Conservation (phyloP, 768 basidiomycete species). For the Suillus ampliporus region DNA sequence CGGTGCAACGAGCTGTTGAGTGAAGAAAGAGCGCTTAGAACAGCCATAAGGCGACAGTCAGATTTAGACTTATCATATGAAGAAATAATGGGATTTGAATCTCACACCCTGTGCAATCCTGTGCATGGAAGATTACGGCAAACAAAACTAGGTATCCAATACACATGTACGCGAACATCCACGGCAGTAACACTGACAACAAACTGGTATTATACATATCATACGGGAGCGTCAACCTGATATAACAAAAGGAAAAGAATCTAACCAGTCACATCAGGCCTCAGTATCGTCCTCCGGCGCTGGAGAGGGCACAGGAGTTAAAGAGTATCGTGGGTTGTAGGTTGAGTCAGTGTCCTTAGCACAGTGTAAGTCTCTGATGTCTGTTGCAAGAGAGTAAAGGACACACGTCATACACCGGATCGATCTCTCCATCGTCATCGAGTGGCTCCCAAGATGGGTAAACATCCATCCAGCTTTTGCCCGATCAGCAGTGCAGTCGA, state of each 20-base stretch:
- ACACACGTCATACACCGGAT: constrained; percentile 17
- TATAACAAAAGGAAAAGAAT: background rate
- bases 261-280: background rate
- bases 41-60: background rate
- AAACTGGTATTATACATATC: background rate
- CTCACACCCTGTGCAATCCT: background rate
- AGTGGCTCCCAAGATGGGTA: constrained; percentile 29
- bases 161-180: background rate
- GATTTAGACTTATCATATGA: background rate
- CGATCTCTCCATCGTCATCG: constrained; percentile 31
- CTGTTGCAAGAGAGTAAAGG: background rate
- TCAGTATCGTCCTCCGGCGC: background rate
- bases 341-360: background rate
- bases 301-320: no score
- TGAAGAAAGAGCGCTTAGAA: background rate
- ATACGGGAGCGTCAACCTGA: background rate
- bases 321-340: background rate
- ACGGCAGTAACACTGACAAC: no score
- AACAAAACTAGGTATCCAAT: background rate
- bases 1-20: background rate
- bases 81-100: background rate
- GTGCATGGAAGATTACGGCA: background rate
- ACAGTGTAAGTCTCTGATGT: background rate
- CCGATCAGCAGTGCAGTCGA: background rate
- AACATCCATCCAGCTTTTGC: constrained; percentile 29